These are phyloP conservation scores for Umbelopsis sp. DNA, from an alignment of 192 early-diverging fungal species.

Conservation along the genomic window DNA sequence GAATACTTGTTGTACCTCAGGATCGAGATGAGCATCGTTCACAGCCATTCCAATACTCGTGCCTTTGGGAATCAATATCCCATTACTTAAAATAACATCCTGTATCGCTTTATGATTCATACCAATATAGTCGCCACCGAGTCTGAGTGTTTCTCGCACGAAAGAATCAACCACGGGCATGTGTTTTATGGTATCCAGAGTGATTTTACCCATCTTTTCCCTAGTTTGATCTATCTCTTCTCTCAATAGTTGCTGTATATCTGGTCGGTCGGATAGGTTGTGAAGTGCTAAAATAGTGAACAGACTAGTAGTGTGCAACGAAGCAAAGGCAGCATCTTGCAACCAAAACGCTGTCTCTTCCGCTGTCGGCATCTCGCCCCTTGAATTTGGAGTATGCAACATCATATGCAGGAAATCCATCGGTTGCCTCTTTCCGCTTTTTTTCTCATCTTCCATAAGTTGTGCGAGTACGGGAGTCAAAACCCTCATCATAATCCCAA, in stretches of 20 bases:
- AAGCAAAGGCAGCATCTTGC: constrained; percentile 29
- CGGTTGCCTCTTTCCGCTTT: neutral
- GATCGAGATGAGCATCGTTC: constrained; percentile 7
- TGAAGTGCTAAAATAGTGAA: constrained; percentile 24
- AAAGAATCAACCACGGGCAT: constrained; percentile 31
- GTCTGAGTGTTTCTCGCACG: constrained; percentile 25
- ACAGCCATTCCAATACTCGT: constrained; percentile 13
- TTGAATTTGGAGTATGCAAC: constrained; percentile 10
- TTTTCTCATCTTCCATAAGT: constrained; percentile 7
- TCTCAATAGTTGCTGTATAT: constrained; percentile 12
- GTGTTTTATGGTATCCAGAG: neutral
- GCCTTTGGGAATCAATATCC: constrained; percentile 26
- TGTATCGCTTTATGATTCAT: constrained; percentile 24
- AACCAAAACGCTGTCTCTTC: constrained; percentile 31
- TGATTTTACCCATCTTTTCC: neutral
- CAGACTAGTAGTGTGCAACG: constrained; percentile 32
- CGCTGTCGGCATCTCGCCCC: neutral
- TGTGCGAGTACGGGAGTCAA: constrained; percentile 22
- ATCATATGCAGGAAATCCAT: constrained; percentile 27
- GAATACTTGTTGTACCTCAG: neutral
- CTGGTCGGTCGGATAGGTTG: constrained; percentile 30
- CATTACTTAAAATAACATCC: constrained; percentile 19
- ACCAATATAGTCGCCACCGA: constrained; percentile 25
- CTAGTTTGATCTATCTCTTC: constrained; percentile 1
- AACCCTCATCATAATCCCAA: constrained; percentile 28